phyloP scores from a whole-genome alignment of 2,329 filamentous ascomycete species.

The Epichloe glyceriae region DNA sequence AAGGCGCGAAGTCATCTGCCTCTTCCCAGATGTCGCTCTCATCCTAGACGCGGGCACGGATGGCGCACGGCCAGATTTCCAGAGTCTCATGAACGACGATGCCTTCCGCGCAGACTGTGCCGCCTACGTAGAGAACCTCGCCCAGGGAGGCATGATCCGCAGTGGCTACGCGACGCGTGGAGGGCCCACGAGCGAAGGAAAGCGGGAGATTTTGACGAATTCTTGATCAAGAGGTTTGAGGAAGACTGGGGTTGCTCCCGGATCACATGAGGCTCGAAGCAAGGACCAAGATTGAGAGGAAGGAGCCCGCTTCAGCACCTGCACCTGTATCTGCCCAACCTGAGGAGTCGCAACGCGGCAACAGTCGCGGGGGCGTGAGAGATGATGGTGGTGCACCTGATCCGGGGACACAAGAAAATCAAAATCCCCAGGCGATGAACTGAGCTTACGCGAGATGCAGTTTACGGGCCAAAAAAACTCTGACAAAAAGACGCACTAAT shows the following conservation, averaged over 20 bases:
- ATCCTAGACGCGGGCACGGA: conserved; percentile 23
- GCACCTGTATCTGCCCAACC: neutral
- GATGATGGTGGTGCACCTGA: neutral
- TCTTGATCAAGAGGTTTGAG: conserved; percentile 30
- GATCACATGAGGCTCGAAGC: conserved; percentile 14
- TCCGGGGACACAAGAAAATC: neutral
- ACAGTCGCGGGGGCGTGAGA: neutral
- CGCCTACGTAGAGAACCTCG: conserved; percentile 32
- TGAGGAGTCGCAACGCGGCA: neutral
- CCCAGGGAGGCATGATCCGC: conserved; percentile 34
- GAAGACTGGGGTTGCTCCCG: conserved; percentile 34
- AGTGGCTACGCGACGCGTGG: conserved; percentile 41
- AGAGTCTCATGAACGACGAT: conserved; percentile 31
- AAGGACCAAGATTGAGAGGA: neutral
- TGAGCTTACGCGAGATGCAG: neutral
- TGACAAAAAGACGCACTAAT: neutral
- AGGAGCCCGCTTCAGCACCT: neutral
- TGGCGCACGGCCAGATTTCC: conserved; percentile 27
- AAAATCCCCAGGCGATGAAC: neutral
- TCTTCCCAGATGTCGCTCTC: conserved; percentile 25
- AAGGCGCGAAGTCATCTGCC: conserved; percentile 21
- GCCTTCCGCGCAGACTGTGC: conserved; percentile 34
- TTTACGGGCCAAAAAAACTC: neutral
- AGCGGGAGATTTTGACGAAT: conserved; percentile 36
- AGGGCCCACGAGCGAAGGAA: conserved; percentile 34